Base-by-base conservation (phyloP, 2,329 filamentous ascomycete species). In the Emmonsiellopsis sp. region DNA sequence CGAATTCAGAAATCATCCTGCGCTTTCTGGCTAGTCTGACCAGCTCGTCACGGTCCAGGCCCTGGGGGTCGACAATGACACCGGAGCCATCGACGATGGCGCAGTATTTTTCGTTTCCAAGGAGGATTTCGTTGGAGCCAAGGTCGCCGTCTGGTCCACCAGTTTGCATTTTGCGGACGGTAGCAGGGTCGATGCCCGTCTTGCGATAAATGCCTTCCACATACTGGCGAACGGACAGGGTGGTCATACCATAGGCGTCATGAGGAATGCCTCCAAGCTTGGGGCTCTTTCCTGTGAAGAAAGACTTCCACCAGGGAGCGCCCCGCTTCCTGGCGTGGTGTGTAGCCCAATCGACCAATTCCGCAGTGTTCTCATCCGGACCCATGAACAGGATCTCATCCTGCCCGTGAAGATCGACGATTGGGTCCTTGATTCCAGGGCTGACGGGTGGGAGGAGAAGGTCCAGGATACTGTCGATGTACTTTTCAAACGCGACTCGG, bases 271-370 rank as follows among this genome's bases (percentile, higher is more conserved):
- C 93, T 58, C 93, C 93, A 11, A 98, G 81, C 72, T 87, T 93
- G 51, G 90, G 93, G 62, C 89, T 95, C 80, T 98, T 98, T 66
- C 93, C 93, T 2, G 93, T 98, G 79, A 98, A 98, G 82, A 98
- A 98, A 0, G 93, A 98, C 79, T 98, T 98, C 93, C 93, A 98
- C 89, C 92, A 98, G 31, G 90, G 89, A 4, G 93, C 93, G 45
- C 90, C 90, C 62, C 93, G 85, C 57, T 77, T 76, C 51, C 89
- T 83, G 56, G 93, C 93, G 70, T 98, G 93, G 71, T 93, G 86
- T 1, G 93, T 98, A n/a, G 93, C 93, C 93, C 93, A 98, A 73
- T 98, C 85, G 50, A 98, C 93, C 35, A 98, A 80, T 65, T 95
- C 89, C 20, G 93, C 93, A 1, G 93, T 98, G 75, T 98, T 98